A percentile compares a stretch with the other conserved stretches of the same genome.
phyloP scores from a whole-genome alignment of 768 basidiomycete genomes.

The Tulasnella sp. region DNA sequence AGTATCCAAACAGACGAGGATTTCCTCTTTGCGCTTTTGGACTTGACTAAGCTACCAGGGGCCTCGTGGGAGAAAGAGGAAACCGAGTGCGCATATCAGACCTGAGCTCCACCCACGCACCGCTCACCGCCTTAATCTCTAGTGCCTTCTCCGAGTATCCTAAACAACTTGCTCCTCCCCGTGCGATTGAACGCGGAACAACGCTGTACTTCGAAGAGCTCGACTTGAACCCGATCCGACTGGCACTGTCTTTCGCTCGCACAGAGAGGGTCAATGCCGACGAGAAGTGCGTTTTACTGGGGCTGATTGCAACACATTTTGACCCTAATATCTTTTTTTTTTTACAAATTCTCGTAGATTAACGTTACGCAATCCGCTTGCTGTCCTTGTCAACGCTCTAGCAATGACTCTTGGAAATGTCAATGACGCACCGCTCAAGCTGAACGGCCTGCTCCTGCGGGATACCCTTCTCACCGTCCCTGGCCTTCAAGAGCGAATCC shows the following conservation, averaged over 20 bases:
- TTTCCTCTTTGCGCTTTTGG: slow-evolving; percentile 87
- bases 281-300: slow-evolving; percentile 68
- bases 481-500: slow-evolving; percentile 80
- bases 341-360: slow-evolving; percentile 36
- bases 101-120: background rate
- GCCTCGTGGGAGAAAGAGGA: slow-evolving; percentile 81
- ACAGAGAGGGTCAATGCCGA: slow-evolving; percentile 92
- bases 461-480: slow-evolving; percentile 88
- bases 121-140: slow-evolving; percentile 19
- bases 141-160: slow-evolving; percentile 76
- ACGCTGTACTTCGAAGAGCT: slow-evolving; percentile 95
- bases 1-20: slow-evolving; percentile 98
- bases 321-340: background rate
- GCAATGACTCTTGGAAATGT: slow-evolving; percentile 98
- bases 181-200: slow-evolving; percentile 62
- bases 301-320: background rate
- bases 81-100: slow-evolving; percentile 62
- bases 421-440: slow-evolving; percentile 90
- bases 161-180: slow-evolving; percentile 71
- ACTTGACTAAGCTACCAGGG: slow-evolving; percentile 90
- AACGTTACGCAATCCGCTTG: slow-evolving; percentile 77
- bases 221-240: slow-evolving; percentile 89
- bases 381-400: slow-evolving; percentile 89
- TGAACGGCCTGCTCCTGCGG: slow-evolving; percentile 92
- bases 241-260: slow-evolving; percentile 95